phyloP scores from a whole-genome alignment of 2,329 filamentous ascomycete genomes.

The Scytalidium sp. region DNA sequence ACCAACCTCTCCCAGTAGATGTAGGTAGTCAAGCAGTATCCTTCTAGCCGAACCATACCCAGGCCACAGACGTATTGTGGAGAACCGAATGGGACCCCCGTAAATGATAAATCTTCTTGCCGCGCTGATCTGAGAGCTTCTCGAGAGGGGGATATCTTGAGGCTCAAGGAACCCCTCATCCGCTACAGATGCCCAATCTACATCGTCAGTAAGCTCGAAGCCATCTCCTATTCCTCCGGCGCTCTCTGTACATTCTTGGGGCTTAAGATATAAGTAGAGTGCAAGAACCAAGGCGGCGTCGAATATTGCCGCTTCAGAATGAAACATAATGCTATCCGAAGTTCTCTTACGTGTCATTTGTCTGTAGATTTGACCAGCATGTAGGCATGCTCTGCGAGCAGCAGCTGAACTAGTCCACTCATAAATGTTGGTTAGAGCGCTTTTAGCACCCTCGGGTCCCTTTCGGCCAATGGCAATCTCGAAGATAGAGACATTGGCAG shows the following conservation, averaged over 20 bases:
- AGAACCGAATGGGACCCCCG: conserved; percentile 44
- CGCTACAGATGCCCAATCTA: conserved; percentile 46
- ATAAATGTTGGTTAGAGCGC: conserved; percentile 23
- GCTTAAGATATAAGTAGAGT: too few relatives aligned
- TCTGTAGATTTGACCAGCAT: neutral
- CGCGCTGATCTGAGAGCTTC: too few relatives aligned
- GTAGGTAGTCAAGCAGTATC: conserved; percentile 49
- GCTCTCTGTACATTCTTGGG: too few relatives aligned
- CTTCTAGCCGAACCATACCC: conserved; percentile 49
- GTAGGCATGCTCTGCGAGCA: neutral
- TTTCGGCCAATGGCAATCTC: neutral
- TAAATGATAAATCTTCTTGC: conserved; percentile 42
- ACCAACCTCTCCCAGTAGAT: conserved; percentile 48
- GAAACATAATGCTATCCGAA: neutral
- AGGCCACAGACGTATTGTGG: conserved; percentile 42
- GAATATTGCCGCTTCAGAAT: conserved; percentile 17
- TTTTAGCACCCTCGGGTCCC: conserved; percentile 11
- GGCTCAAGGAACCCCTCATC: conserved; percentile 37
- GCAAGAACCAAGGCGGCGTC: conserved; percentile 22
- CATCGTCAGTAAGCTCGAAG: conserved; percentile 44
- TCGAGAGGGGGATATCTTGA: too few relatives aligned
- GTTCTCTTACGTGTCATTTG: neutral
- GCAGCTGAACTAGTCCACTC: neutral
- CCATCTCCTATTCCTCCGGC: conserved; percentile 18
- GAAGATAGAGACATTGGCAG: neutral